Conservation (phyloP, 257 asterid genomes). For the Oldenlandia corymbosa region DNA sequence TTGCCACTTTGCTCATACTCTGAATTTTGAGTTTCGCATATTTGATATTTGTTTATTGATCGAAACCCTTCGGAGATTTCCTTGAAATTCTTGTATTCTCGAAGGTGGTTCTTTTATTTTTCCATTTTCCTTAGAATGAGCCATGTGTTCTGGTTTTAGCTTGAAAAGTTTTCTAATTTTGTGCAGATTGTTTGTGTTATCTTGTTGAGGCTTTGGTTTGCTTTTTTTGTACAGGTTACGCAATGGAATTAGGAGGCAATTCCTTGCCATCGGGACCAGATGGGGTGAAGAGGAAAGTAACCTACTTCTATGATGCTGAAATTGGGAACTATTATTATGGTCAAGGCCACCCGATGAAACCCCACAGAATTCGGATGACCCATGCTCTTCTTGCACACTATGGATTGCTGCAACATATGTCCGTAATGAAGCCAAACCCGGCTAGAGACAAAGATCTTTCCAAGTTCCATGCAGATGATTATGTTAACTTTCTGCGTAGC, state of each 20-base stretch:
- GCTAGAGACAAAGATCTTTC: conserved; percentile 25
- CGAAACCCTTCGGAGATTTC: too few relatives aligned
- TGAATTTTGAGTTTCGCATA: too few relatives aligned
- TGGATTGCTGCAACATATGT: conserved; percentile 18
- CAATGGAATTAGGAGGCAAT: conserved; percentile 23
- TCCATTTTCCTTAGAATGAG: background rate
- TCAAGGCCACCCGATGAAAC: conserved; percentile 30
- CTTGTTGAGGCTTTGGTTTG: background rate
- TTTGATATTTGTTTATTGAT: too few relatives aligned
- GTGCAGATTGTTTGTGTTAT: background rate
- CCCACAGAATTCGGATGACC: conserved; percentile 28
- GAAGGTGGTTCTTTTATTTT: too few relatives aligned
- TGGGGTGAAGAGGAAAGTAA: conserved; percentile 28
- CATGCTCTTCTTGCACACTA: conserved; percentile 28
- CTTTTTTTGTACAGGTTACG: background rate
- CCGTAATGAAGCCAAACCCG: conserved; percentile 18
- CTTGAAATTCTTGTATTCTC: too few relatives aligned
- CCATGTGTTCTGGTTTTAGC: background rate
- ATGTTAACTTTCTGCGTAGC: conserved; percentile 21
- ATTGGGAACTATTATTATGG: conserved; percentile 25
- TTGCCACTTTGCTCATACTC: too few relatives aligned
- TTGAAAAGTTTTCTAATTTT: background rate
- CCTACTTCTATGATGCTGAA: conserved; percentile 24
- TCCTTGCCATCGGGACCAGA: conserved; percentile 25
- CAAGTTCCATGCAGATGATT: conserved; percentile 24